phyloP scores from a whole-genome alignment of 2,329 filamentous ascomycete species.

The Pseudocercospora crystallina region DNA sequence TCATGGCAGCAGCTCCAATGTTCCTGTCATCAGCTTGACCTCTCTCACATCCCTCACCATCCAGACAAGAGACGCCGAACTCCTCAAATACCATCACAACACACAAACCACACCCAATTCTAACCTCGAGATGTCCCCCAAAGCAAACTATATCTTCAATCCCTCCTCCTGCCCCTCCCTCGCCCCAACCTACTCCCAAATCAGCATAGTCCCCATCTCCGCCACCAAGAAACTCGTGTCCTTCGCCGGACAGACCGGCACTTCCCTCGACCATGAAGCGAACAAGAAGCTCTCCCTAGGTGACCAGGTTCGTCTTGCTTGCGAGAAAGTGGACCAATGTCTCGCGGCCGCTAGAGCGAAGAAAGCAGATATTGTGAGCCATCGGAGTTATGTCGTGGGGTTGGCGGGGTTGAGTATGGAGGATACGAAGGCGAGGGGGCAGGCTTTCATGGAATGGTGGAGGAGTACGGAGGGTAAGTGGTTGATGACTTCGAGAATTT shows the following conservation, averaged over 20 bases:
- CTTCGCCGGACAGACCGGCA: conserved; percentile 24
- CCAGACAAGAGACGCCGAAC: background rate
- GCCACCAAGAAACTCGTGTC: conserved; percentile 20
- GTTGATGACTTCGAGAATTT: no score
- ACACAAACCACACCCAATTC: background rate
- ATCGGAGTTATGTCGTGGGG: conserved; percentile 21
- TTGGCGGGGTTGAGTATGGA: conserved; percentile 7
- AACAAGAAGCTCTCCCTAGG: conserved; percentile 12
- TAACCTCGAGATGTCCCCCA: background rate
- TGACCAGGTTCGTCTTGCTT: conserved; percentile 17
- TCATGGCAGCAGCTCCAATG: no score
- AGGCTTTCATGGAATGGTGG: conserved; percentile 20
- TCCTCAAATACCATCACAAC: background rate
- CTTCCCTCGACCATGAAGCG: background rate
- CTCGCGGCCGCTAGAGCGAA: conserved; percentile 16
- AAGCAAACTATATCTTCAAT: conserved; percentile 17
- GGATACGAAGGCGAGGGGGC: conserved; percentile 11
- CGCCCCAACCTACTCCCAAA: conserved; percentile 18
- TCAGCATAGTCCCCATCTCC: conserved; percentile 20
- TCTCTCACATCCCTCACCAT: no score
- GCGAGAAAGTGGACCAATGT: conserved; percentile 20
- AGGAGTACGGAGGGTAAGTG: conserved; percentile 16
- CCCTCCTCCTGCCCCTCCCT: conserved; percentile 13
- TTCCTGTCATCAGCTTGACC: no score
- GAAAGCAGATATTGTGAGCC: conserved; percentile 21